Conservation (phyloP, 83 land plant species). For the Diphasiastrum complanatum region DNA sequence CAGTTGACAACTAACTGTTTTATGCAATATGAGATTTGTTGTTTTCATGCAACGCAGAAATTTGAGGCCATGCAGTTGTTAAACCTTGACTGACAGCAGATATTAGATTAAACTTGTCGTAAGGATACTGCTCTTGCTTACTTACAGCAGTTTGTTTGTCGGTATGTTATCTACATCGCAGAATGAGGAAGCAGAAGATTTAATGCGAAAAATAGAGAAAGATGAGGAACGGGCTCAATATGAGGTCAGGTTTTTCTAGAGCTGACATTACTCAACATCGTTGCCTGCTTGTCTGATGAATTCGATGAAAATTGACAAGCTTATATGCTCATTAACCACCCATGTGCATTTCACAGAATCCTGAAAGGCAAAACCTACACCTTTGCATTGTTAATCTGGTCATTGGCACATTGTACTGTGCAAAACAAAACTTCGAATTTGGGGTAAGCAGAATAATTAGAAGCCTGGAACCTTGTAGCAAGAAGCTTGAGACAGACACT, state of each 20-base stretch:
- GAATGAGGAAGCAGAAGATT: slow-evolving; percentile 43
- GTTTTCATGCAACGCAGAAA: too few species aligned
- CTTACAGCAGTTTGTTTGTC: not conserved
- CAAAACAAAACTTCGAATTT: slow-evolving; percentile 42
- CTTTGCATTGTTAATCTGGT: slow-evolving; percentile 39
- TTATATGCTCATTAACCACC: not conserved
- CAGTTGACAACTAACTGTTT: too few species aligned
- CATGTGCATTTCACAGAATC: slow-evolving; percentile 17
- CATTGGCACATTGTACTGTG: slow-evolving; percentile 40
- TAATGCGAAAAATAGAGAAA: slow-evolving; percentile 43
- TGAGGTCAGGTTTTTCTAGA: slow-evolving; percentile 14
- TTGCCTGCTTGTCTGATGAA: not conserved
- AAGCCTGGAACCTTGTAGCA: slow-evolving; percentile 34
- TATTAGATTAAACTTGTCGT: not conserved
- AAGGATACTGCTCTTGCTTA: not conserved
- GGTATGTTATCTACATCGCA: slow-evolving; percentile 6
- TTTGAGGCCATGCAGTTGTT: too few species aligned
- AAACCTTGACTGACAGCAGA: too few species aligned
- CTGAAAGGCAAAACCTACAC: slow-evolving; percentile 27
- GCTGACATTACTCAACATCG: not conserved
- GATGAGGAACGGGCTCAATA: slow-evolving; percentile 42
- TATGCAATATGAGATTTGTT: too few species aligned
- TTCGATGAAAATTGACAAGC: not conserved
- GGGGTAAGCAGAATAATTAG: slow-evolving; percentile 37
- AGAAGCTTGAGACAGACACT: slow-evolving; percentile 34